Evolutionary conservation across 2,329 filamentous ascomycete species (phyloP).

Genomic region (Ophiosphaerella herpotricha): DNA sequence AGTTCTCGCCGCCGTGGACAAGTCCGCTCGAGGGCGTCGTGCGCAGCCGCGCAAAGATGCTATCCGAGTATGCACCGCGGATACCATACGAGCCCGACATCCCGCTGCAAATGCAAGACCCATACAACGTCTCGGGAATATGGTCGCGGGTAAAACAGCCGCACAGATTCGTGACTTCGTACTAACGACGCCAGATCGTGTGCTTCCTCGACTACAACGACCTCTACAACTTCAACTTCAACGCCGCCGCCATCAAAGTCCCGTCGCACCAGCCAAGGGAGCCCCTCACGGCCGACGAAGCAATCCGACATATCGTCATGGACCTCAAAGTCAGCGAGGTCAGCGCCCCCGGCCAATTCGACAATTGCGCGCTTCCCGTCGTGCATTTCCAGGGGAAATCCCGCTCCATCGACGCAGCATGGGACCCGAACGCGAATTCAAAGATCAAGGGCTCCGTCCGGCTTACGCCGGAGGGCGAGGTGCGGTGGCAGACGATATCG

Average conservation of each 20-base stretch:
- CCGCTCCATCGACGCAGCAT: conserved; percentile 64
- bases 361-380: conserved; percentile 64
- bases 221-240: conserved; percentile 74
- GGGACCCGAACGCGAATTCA: conserved; percentile 72
- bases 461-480: conserved; percentile 70
- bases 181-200: conserved; percentile 44
- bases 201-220: conserved; percentile 57
- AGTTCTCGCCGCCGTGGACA: conserved; percentile 36
- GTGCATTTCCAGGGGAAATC: conserved; percentile 70
- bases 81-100: conserved; percentile 42
- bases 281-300: conserved; percentile 67
- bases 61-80: conserved; percentile 11
- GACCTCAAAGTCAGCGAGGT: conserved; percentile 65
- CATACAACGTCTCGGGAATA: conserved; percentile 71
- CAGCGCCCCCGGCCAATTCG: conserved; percentile 61
- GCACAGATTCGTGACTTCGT: background rate
- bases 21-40: conserved; percentile 35
- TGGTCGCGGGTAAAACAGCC: conserved; percentile 65
- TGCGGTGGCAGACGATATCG: conserved; percentile 74
- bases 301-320: conserved; percentile 72
- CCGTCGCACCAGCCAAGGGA: conserved; percentile 49
- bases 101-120: conserved; percentile 62
- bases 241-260: conserved; percentile 42
- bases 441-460: conserved; percentile 67
- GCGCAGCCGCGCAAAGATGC: conserved; percentile 13